Percentiles rank a stretch among this genome's conserved stretches.
Conservation (phyloP, 1,284 basidiomycete genomes). For the Rhodotorula glutinis region DNA sequence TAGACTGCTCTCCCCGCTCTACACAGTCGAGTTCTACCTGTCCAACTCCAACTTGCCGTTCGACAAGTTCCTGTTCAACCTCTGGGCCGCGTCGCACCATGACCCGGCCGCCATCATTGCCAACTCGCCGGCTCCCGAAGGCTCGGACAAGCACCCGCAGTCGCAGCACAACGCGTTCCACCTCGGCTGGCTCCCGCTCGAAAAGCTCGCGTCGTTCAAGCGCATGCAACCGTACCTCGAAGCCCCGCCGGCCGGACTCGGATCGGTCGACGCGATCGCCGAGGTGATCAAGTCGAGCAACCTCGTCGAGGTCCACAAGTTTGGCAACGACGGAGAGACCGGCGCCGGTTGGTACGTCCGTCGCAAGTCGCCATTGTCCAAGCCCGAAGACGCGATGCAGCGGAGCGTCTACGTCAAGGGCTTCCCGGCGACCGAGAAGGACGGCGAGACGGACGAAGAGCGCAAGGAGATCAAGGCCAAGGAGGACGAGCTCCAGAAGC, state of each 20-base stretch:
- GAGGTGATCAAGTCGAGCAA: conserved; percentile 54
- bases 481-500: conserved; percentile 62
- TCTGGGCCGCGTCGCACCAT: conserved; percentile 34
- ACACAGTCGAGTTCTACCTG: conserved; percentile 96
- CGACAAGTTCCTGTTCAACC: conserved; percentile 95
- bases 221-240: conserved; percentile 74
- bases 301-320: conserved; percentile 31
- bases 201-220: conserved; percentile 89
- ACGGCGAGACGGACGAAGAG: conserved; percentile 32
- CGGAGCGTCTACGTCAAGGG: conserved; percentile 49
- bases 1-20: background rate
- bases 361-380: conserved; percentile 65
- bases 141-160: conserved; percentile 54
- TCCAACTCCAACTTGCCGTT: conserved; percentile 93
- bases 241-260: conserved; percentile 52
- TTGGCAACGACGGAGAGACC: conserved; percentile 22
- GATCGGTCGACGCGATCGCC: conserved; percentile 53
- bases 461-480: conserved; percentile 66
- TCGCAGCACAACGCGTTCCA: conserved; percentile 34
- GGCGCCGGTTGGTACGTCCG: conserved; percentile 43
- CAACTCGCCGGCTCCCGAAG: conserved; percentile 38
- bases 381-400: conserved; percentile 62
- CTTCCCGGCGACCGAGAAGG: conserved; percentile 40
- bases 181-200: conserved; percentile 82
- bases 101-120: conserved; percentile 32